Base-by-base conservation (phyloP, 202 grass and related monocot species). In the Elaeis oleifera region DNA sequence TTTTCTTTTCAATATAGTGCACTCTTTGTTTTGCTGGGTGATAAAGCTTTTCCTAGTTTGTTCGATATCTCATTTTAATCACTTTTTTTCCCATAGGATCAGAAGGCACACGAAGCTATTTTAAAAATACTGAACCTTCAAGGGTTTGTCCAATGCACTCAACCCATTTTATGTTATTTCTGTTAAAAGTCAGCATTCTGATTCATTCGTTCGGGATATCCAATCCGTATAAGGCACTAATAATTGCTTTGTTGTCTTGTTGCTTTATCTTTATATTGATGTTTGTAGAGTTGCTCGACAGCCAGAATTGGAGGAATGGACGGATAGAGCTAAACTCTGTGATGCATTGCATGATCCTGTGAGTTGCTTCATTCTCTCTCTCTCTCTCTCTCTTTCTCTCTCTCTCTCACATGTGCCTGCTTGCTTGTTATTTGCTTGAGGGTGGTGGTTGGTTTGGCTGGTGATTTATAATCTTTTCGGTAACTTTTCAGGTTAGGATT, bases 21-120 rank as follows among this genome's bases (percentile, higher is more conserved):
- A 44, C 3, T 44, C 36, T 44, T 44, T 14, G 8, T 13, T 44
- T 44, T 44, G 9, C 9, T 13, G 36, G 11, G 14, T 44, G 9
- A 44, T 44, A 44, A 1, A 44, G 5, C 28, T 6, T 28, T 13
- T 44, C 36, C 2, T 44, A 44, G 36, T 13, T 44, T 14, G 36
- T 9, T 44, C 36, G 0, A 44, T 44, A 44, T 44, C 36, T 51
- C 1, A 27, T 78, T 71, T 64, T 61, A 3, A 49, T 22, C 22
- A 50, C 51, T 27, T 19, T 75, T 29, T 51, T 63, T 36, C 59
- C 54, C 23, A 50, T 50, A 83, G 80, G 80, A 83, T 13, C 80
- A 83, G 68, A 77, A 68, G 28, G 69, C 65, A 51, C 80, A 83
- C 69, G 69, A 69, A 68, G 73, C 74, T 66, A 58, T 83, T 71